Conservation (phyloP, 2,329 filamentous ascomycete genomes). For the Coniochaeta hoffmannii region DNA sequence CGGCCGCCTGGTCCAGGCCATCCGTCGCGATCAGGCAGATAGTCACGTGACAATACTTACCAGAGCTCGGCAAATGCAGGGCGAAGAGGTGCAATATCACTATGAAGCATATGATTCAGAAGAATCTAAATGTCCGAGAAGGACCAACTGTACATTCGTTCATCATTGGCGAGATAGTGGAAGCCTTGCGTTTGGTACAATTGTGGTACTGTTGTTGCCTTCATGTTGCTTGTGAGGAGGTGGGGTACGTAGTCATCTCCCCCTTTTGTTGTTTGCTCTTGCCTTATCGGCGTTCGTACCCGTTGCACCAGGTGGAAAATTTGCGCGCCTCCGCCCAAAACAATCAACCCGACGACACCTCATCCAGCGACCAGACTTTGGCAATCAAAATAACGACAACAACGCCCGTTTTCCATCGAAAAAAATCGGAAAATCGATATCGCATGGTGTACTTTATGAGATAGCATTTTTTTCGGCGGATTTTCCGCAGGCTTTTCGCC, state of each 20-base stretch:
- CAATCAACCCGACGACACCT: conserved; percentile 42
- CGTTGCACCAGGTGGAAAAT: conserved; percentile 35
- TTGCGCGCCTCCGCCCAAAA: conserved; percentile 39
- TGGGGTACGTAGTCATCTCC: neutral
- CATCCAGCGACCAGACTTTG: conserved; percentile 38
- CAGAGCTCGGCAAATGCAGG: neutral
- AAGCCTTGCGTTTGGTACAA: neutral
- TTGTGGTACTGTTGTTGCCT: neutral
- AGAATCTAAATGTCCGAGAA: neutral
- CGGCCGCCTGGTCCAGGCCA: neutral
- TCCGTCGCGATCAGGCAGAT: neutral
- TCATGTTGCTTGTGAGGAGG: neutral
- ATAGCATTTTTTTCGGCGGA: conserved; percentile 56
- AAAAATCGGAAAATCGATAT: conserved; percentile 42
- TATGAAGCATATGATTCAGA: neutral
- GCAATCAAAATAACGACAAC: conserved; percentile 49
- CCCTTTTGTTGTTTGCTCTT: conserved; percentile 3
- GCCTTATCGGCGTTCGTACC: conserved; percentile 1
- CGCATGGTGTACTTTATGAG: conserved; percentile 52
- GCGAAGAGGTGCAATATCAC: neutral
- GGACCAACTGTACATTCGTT: neutral
- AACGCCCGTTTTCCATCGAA: conserved; percentile 44
- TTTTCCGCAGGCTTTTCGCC: conserved; percentile 44
- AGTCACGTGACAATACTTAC: neutral
- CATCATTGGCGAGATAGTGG: neutral